Percentiles rank a stretch among this genome's conserved stretches.
Conservation (phyloP, 306 rosid species). For the Sechiopsis laciniata region DNA sequence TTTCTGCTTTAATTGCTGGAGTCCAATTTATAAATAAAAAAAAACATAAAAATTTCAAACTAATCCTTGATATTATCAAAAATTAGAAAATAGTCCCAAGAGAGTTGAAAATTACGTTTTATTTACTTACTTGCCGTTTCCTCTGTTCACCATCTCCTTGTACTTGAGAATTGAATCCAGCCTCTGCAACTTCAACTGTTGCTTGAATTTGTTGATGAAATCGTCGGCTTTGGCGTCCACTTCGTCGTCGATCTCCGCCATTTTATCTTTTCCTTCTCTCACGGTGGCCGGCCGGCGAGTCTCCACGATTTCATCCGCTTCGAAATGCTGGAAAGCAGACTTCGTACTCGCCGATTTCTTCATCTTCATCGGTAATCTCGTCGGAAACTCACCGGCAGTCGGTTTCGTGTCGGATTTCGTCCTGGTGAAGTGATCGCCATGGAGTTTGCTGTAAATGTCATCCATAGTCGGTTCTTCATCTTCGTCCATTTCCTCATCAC, state of each 20-base stretch:
- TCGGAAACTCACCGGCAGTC: slow-evolving; percentile 49
- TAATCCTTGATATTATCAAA: slow-evolving; percentile 17
- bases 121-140: slow-evolving; percentile 27
- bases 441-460: slow-evolving; percentile 48
- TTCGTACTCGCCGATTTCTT: slow-evolving; percentile 72
- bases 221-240: slow-evolving; percentile 81
- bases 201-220: slow-evolving; percentile 79
- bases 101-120: slow-evolving; percentile 9
- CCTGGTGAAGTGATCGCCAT: slow-evolving; percentile 36
- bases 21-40: slow-evolving; percentile 11
- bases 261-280: slow-evolving; percentile 37
- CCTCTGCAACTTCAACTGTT: slow-evolving; percentile 78
- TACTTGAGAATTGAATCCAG: slow-evolving; percentile 54
- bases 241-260: slow-evolving; percentile 37
- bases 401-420: slow-evolving; percentile 61
- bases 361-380: slow-evolving; percentile 61
- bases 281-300: slow-evolving; percentile 56
- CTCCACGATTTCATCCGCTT: slow-evolving; percentile 57
- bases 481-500: background rate
- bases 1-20: slow-evolving; percentile 3
- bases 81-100: slow-evolving; percentile 12
- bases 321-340: slow-evolving; percentile 53
- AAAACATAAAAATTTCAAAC: background rate
- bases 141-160: slow-evolving; percentile 48
- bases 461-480: slow-evolving; percentile 31